Conservation (phyloP, 257 asterid genomes). For the Schizonepeta tenuifolia region DNA sequence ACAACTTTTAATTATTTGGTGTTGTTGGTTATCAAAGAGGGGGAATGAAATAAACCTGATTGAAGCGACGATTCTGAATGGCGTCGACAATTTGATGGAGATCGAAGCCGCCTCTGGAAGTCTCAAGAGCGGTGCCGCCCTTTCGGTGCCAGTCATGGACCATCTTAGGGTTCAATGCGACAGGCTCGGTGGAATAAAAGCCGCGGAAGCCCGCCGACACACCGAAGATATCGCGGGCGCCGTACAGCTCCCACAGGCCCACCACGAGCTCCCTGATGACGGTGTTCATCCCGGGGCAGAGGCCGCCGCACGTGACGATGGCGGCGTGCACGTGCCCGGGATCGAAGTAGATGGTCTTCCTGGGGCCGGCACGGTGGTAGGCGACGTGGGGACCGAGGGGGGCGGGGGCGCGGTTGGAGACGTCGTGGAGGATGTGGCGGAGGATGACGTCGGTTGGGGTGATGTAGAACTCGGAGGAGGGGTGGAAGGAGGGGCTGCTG, state of each 20-base stretch:
- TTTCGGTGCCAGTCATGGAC: conserved; percentile 72
- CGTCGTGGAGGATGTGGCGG: conserved; percentile 60
- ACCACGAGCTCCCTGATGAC: conserved; percentile 85
- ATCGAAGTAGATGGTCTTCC: conserved; percentile 52
- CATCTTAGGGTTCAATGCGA: conserved; percentile 54
- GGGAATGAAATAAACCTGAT: conserved; percentile 52
- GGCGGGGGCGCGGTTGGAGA: conserved; percentile 31
- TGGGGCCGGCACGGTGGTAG: conserved; percentile 81
- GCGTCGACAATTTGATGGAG: conserved; percentile 58
- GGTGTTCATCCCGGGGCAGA: conserved; percentile 89
- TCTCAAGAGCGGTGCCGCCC: conserved; percentile 73
- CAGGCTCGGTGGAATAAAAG: conserved; percentile 54
- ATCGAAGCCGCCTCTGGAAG: conserved; percentile 84
- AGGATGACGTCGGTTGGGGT: conserved; percentile 63
- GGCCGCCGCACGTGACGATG: conserved; percentile 83
- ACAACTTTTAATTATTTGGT: too few relatives aligned
- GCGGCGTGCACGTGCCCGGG: conserved; percentile 61
- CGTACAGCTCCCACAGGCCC: conserved; percentile 81
- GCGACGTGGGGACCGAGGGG: conserved; percentile 42
- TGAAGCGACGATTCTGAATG: conserved; percentile 62
- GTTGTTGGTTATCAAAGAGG: too few relatives aligned
- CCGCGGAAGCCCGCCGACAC: conserved; percentile 74
- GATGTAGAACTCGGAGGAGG: conserved; percentile 70
- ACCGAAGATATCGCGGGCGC: conserved; percentile 66
- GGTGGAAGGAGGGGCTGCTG: conserved; percentile 56